These are phyloP conservation scores for Phytophthora hybrid DNA, from an alignment of 352 stramenopile genomes.

Conservation along the genomic window DNA sequence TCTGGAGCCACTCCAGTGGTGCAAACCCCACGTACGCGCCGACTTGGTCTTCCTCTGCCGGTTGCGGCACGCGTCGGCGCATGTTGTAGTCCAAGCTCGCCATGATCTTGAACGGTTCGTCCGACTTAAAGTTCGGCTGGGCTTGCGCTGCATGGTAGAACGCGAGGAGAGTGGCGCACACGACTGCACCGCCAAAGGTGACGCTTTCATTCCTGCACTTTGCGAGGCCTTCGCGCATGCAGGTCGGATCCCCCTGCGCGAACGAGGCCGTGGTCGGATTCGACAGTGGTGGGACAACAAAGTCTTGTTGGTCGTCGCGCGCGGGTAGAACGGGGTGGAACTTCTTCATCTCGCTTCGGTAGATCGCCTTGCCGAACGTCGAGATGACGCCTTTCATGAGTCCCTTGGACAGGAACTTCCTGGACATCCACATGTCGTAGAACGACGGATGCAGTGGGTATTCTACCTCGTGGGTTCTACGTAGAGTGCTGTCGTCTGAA, in stretches of 20 bases:
- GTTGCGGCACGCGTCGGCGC: slow-evolving; percentile 45
- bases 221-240: slow-evolving; percentile 31
- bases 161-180: slow-evolving; percentile 28
- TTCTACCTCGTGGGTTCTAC: neutral
- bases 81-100: slow-evolving; percentile 55
- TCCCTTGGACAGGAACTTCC: slow-evolving; percentile 23
- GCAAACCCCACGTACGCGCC: slow-evolving; percentile 42
- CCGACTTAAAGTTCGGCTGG: slow-evolving; percentile 18
- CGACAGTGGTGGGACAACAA: slow-evolving; percentile 21
- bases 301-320: slow-evolving; percentile 31
- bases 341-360: slow-evolving; percentile 15
- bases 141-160: slow-evolving; percentile 35
- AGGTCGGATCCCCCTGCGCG: slow-evolving; percentile 28
- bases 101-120: slow-evolving; percentile 45
- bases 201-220: slow-evolving; percentile 44
- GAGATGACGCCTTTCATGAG: slow-evolving; percentile 28
- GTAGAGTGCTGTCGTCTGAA: neutral
- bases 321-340: slow-evolving; percentile 25
- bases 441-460: slow-evolving; percentile 35
- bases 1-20: slow-evolving; percentile 25
- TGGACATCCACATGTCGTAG: slow-evolving; percentile 46
- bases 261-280: slow-evolving; percentile 44
- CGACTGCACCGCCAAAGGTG: slow-evolving; percentile 46
- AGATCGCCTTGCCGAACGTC: slow-evolving; percentile 23
- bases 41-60: slow-evolving; percentile 32